Base-by-base conservation (phyloP, 129 eudicot species). In the Glebionis coronaria region DNA sequence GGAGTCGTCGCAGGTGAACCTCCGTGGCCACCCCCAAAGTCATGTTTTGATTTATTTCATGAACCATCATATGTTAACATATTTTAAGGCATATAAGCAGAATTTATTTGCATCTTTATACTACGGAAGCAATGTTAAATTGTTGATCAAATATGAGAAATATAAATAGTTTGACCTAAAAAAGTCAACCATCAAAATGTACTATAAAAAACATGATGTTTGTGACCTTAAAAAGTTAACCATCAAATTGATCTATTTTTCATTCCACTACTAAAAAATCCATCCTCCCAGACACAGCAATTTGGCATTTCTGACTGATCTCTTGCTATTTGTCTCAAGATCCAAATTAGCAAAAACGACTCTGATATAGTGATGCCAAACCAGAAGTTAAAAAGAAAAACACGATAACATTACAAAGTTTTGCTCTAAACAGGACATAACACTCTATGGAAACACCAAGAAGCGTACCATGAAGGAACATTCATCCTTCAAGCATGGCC, bases 401-500 rank as follows among this genome's bases (percentile, higher is more conserved):
- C 42, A 4, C 21, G 11, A 46, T 6, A 11, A 20, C 16, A n/a
- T n/a, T 56, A 65, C 65, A 56, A 42, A 10, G 18, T 21, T 58
- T 56, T 65, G 25, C 73, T 31, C 45, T 15, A 55, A 49, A 59
- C 70, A 62, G 12, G 69, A 14, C 63, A 51, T 31, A 19, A 31
- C 38, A 67, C 53, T n/a, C 45, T 31, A 49, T 49, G 9, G 13
- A 28, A 50, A 66, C 35, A 12, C 29, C 4, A 28, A 47, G 0
- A 52, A 28, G 21, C 25, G 18, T 51, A 28, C 65, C 42, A 21
- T 61, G n/a, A 20, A 60, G 54, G 19, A 67, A 29, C 69, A 10
- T 20, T 82, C 76, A 93, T 35, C 81, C 99, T 84, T 94, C 97
- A 18, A 87, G 90, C 99, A 94, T 89, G 23, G 90, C 86, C 72